These are phyloP conservation scores for Candida ovalis DNA, from an alignment of 805 yeast genomes.

Conservation along the genomic window DNA sequence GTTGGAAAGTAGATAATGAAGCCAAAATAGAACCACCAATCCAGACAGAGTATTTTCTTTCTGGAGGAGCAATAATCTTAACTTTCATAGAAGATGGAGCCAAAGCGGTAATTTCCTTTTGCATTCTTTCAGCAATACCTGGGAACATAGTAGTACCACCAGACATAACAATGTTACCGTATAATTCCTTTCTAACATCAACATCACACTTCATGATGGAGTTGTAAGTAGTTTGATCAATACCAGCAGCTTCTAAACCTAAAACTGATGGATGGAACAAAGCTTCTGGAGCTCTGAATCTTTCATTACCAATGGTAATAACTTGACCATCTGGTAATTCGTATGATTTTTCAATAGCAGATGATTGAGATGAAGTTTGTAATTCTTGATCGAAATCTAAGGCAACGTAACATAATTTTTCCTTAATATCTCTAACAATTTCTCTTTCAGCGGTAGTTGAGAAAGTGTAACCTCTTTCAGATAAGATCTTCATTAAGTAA, in stretches of 20 bases:
- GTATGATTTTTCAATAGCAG: constrained; percentile 97
- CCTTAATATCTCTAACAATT: constrained; percentile 92
- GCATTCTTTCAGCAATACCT: constrained; percentile 99
- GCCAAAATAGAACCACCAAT: constrained; percentile 99
- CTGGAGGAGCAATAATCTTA: constrained; percentile 99
- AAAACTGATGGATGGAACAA: constrained; percentile 96
- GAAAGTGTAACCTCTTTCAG: constrained; percentile 99
- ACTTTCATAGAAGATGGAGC: constrained; percentile 99
- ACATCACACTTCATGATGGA: constrained; percentile 98
- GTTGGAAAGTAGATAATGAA: constrained; percentile 98
- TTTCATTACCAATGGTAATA: constrained; percentile 98
- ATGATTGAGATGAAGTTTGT: constrained; percentile 98
- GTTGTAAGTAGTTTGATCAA: constrained; percentile 95
- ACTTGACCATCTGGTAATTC: constrained; percentile 99
- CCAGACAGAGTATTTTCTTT: constrained; percentile 99
- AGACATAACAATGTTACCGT: constrained; percentile 99
- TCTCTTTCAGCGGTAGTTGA: constrained; percentile 99
- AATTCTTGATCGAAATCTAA: constrained; percentile 99
- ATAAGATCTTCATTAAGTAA: constrained; percentile 95
- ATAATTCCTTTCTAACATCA: constrained; percentile 97
- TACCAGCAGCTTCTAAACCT: constrained; percentile 94
- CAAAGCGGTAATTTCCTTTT: constrained; percentile 98
- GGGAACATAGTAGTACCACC: constrained; percentile 99
- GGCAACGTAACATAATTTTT: constrained; percentile 98
- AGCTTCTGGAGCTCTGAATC: constrained; percentile 99